phyloP scores from a whole-genome alignment of 129 eudicot species.

The Apium graveolens region DNA sequence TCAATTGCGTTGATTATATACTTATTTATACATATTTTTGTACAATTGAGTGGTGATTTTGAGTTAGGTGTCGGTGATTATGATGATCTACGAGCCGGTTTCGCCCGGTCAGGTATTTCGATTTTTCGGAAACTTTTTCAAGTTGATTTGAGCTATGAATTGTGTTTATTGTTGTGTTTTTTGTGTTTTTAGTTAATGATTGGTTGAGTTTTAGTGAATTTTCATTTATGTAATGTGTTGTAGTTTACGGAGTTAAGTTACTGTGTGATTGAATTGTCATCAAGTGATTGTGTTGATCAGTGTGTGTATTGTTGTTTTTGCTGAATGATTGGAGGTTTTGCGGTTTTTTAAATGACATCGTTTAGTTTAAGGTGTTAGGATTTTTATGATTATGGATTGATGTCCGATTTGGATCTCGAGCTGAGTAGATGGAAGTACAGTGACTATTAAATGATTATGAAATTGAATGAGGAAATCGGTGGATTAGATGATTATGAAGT shows the following conservation, averaged over 20 bases:
- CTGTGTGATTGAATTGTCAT: neutral
- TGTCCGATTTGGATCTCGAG: neutral
- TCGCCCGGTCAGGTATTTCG: constrained; percentile 57
- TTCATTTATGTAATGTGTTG: no score
- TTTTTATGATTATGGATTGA: neutral
- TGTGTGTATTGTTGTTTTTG: neutral
- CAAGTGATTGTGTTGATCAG: neutral
- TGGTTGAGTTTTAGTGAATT: neutral
- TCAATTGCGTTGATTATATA: neutral
- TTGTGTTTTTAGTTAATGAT: neutral
- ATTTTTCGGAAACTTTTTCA: neutral
- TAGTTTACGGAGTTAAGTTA: neutral
- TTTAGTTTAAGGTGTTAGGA: neutral
- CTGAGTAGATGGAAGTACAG: no score
- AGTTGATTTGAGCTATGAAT: neutral
- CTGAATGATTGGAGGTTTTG: neutral
- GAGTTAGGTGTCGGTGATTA: constrained; percentile 3
- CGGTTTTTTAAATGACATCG: neutral
- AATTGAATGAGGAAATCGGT: neutral
- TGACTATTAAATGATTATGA: no score
- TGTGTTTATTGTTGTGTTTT: neutral
- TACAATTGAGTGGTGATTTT: neutral
- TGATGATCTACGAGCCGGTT: constrained; percentile 54
- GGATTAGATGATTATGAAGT: neutral
- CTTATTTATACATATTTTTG: neutral